phyloP scores from a whole-genome alignment of 1,284 basidiomycete genomes.

The Mycena sp. region DNA sequence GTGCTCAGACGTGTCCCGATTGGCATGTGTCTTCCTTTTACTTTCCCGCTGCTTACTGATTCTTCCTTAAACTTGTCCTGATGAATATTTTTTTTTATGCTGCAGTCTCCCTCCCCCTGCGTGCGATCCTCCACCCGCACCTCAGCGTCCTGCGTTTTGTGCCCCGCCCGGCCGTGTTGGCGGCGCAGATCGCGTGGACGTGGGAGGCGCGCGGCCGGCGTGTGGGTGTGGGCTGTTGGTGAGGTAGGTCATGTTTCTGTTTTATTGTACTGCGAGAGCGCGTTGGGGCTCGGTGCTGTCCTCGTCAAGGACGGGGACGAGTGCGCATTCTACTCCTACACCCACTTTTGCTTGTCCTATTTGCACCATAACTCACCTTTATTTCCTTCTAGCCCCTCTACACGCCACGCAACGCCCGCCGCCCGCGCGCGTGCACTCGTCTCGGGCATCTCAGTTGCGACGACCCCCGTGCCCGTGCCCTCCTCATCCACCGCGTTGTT shows the following conservation, averaged over 20 bases:
- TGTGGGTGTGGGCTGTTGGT: conserved; percentile 23
- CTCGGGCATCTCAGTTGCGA: conserved; percentile 29
- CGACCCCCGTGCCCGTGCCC: conserved; percentile 7
- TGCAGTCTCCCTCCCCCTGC: conserved; percentile 10
- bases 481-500: conserved; percentile 1
- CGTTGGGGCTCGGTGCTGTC: no score
- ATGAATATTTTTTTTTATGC: background rate
- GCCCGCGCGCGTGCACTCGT: conserved; percentile 24
- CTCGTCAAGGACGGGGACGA: no score
- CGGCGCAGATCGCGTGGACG: background rate
- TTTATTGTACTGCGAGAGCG: no score
- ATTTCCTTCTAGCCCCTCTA: conserved; percentile 7
- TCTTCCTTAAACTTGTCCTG: background rate
- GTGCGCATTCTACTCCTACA: no score
- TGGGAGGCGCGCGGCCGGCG: conserved; percentile 18
- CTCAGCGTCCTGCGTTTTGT: background rate
- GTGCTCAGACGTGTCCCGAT: conserved; percentile 8
- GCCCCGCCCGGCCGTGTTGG: conserved; percentile 6
- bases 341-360: background rate
- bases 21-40: background rate
- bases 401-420: conserved; percentile 21
- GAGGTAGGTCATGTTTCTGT: conserved; percentile 10
- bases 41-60: background rate
- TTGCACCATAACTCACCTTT: background rate
- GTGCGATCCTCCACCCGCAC: conserved; percentile 9